Evolutionary conservation across 352 stramenopile genomes (phyloP), one percentile per base, ranked within the genome.

Genomic region (Phytophthora syringae): DNA sequence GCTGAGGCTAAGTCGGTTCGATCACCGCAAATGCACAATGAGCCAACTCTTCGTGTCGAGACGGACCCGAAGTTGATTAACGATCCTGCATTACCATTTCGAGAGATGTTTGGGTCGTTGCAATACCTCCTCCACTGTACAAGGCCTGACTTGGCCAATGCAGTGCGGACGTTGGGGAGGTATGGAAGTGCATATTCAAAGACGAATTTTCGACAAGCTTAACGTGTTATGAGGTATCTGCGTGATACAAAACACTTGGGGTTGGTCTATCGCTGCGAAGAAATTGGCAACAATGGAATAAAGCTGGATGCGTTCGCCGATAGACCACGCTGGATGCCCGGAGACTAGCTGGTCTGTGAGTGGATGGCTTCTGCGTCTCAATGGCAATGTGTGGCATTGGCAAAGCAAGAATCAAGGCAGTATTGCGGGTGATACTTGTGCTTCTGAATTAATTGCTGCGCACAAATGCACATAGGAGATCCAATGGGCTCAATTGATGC

Each of bases 21-120:
- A 5, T 50, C 44, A 12, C 55, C 32, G 21, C 44, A 55, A 28
- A 57, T 57, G n/a, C 56, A 57, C 2, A 54, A 57, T 40, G 56
- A 64, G 30, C 21, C 21, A 4, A 63, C 32, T 1, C 16, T 54
- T 2, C 43, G 15, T 28, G 34, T 54, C 1, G 36, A 63, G 12
- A 50, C 1, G 6, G 32, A 63, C 16, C 9, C 18, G 10, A 45
- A 25, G 2, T 11, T 36, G 32, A 62, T 62, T 12, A 50, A 62
- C 15, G 54, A 62, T 45, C 32, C 22, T 1, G 7, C 18, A 1
- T 30, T 55, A 27, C 34, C 24, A 25, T 63, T 43, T 42, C 55
- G 22, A 7, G 55, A 63, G 32, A 47, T 55, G n/a, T 32, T 59
- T 15, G 34, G 47, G 0, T 56, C 25, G 1, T 32, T 32, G 9